Conservation (phyloP, 2,329 filamentous ascomycete species). For the Thyridium curvatum region DNA sequence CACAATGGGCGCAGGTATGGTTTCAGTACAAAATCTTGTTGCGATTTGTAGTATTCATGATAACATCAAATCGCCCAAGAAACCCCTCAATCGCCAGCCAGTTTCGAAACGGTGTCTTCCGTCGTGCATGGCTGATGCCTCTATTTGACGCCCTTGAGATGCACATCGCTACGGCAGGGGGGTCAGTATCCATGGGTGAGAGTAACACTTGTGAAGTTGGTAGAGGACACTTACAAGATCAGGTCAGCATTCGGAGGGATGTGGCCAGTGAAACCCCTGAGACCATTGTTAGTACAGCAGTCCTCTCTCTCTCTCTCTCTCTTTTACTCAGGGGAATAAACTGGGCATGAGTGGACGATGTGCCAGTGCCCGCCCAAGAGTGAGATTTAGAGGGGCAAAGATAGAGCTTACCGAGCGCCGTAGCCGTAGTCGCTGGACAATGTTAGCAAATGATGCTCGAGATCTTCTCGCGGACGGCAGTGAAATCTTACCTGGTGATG, state of each 20-base stretch:
- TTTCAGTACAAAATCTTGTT: too few relatives aligned
- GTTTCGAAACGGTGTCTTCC: too few relatives aligned
- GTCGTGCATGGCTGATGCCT: not conserved
- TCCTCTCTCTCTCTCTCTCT: too few relatives aligned
- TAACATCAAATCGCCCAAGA: too few relatives aligned
- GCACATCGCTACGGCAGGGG: constrained; percentile 19
- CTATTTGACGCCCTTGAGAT: constrained; percentile 23
- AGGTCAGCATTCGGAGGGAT: constrained; percentile 72
- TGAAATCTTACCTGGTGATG: constrained; percentile 62
- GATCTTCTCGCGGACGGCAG: not conserved
- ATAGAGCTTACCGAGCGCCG: constrained; percentile 45
- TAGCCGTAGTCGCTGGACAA: constrained; percentile 55
- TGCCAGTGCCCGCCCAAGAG: too few relatives aligned
- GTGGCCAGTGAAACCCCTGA: constrained; percentile 69
- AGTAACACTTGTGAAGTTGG: not conserved
- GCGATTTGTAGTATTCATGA: too few relatives aligned
- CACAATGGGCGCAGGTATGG: too few relatives aligned
- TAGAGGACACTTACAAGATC: constrained; percentile 64
- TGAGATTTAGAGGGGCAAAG: too few relatives aligned
- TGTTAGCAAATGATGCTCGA: too few relatives aligned
- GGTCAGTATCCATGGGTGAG: constrained; percentile 9
- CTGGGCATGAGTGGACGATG: too few relatives aligned
- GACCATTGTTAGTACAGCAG: constrained; percentile 16
- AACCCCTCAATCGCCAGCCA: too few relatives aligned
- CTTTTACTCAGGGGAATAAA: too few relatives aligned